A percentile compares a stretch with the other conserved stretches of the same genome.
These are phyloP conservation scores for Amanita rubescens DNA, from an alignment of 768 basidiomycete species.

Conservation along the genomic window DNA sequence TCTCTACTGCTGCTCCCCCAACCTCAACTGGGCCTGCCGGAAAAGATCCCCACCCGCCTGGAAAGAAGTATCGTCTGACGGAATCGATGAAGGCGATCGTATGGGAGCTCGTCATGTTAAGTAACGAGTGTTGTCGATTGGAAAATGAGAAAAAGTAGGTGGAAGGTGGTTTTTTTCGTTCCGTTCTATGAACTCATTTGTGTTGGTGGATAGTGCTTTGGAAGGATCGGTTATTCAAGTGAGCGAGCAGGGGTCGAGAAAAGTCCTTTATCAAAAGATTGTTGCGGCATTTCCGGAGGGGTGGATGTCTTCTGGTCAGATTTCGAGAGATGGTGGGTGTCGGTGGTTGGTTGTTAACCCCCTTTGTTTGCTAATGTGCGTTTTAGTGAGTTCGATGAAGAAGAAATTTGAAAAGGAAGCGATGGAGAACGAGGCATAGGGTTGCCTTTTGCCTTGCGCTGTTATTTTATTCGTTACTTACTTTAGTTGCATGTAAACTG, in stretches of 20 bases:
- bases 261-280: slow-evolving; percentile 78
- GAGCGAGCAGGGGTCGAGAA: slow-evolving; percentile 76
- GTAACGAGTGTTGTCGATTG: slow-evolving; percentile 72
- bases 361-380: neutral
- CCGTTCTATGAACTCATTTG: no score
- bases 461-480: no score
- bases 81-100: slow-evolving; percentile 74
- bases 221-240: slow-evolving; percentile 67
- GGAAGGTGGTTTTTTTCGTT: slow-evolving; percentile 10
- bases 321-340: slow-evolving; percentile 73
- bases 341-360: neutral
- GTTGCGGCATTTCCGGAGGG: slow-evolving; percentile 75
- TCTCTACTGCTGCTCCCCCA: slow-evolving; percentile 14
- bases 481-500: no score
- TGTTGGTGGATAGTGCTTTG: slow-evolving; percentile 38
- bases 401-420: slow-evolving; percentile 71
- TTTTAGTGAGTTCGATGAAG: slow-evolving; percentile 76
- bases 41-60: slow-evolving; percentile 53
- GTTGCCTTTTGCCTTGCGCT: no score
- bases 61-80: slow-evolving; percentile 71
- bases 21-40: slow-evolving; percentile 9
- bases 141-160: slow-evolving; percentile 41
- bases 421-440: slow-evolving; percentile 62
- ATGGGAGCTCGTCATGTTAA: slow-evolving; percentile 75
- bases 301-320: slow-evolving; percentile 83